Evolutionary conservation across 371 early-diverging fungal genomes (phyloP), one percentile per base, ranked within the genome.

Genomic region (Mortierella sp.): DNA sequence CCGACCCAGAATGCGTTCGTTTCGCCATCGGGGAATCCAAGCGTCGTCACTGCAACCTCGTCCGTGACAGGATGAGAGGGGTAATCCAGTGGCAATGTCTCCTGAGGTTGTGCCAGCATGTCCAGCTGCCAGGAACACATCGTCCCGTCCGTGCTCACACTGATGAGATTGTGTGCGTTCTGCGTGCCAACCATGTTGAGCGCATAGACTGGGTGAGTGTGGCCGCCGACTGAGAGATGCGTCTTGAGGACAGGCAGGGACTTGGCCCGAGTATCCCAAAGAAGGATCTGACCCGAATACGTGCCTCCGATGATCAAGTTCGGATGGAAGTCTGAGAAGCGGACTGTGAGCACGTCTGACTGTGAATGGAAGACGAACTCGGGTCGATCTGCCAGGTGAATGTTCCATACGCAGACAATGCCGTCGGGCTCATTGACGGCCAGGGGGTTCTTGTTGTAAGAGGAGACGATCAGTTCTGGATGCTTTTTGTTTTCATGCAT

Each of bases 111-210:
- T 4, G 95, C 95, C 30, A 98, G 83, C 95, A 96, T 97, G 79
- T 99, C 98, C 70, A 98, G 79, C 78, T 94, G 94, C 99, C 99
- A 99, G 12, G 95, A 86, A 71, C 98, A 97, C 11, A 97, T 90
- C 58, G 93, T 83, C 4, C 99, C 99, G 79, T 99, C 99, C 21
- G 95, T 95, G 54, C 94, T 93, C 17, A 93, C 95, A 34, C 94
- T 92, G 39, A 98, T 85, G 41, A 98, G 78, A 75, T 94, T 90
- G 79, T 96, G 94, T 2, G 96, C 96, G 73, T 97, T 96, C 58
- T 95, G 94, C 4, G 96, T 95, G 24, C 98, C 99, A 6, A 97
- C 94, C 81, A 97, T 89, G 50, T 86, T 83, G 68, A 97, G 80
- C 0, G 92, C 86, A 66, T 94, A 96, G 4, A 99, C 93, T 5